phyloP scores from a whole-genome alignment of 768 basidiomycete species.

The Amanita polypyramis region DNA sequence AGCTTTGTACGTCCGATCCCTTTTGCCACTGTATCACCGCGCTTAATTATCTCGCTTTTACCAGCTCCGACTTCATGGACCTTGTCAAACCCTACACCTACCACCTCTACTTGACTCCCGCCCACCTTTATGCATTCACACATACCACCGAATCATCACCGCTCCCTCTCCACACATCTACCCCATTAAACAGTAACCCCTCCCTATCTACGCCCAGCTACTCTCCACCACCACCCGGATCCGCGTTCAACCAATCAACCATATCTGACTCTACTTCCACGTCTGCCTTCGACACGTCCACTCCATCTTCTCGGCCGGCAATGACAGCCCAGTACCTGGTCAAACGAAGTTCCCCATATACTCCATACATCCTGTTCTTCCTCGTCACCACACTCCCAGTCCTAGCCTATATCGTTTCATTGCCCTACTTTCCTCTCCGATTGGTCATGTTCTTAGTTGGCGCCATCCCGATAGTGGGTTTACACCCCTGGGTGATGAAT shows the following conservation, averaged over 20 bases:
- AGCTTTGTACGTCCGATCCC: slow-evolving; percentile 39
- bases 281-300: not conserved
- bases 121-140: slow-evolving; percentile 22
- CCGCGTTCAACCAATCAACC: not conserved
- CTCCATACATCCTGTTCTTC: slow-evolving; percentile 40
- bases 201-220: slow-evolving; percentile 6
- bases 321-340: not conserved
- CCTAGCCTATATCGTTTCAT: slow-evolving; percentile 33
- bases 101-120: slow-evolving; percentile 39
- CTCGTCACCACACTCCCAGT: slow-evolving; percentile 39
- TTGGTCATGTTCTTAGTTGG: slow-evolving; percentile 36
- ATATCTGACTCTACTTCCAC: not conserved
- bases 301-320: not conserved
- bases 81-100: slow-evolving; percentile 37
- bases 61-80: slow-evolving; percentile 55
- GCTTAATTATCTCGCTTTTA: not conserved
- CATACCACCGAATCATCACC: too few relatives aligned
- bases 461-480: slow-evolving; percentile 31
- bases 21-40: not conserved
- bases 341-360: slow-evolving; percentile 32
- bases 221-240: slow-evolving; percentile 5
- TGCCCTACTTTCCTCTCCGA: slow-evolving; percentile 39
- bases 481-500: slow-evolving; percentile 3
- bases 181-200: slow-evolving; percentile 10
- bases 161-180: slow-evolving; percentile 14